Evolutionary conservation across 169 alveolate species (phyloP).

Genomic region (Perkinsus olseni): DNA sequence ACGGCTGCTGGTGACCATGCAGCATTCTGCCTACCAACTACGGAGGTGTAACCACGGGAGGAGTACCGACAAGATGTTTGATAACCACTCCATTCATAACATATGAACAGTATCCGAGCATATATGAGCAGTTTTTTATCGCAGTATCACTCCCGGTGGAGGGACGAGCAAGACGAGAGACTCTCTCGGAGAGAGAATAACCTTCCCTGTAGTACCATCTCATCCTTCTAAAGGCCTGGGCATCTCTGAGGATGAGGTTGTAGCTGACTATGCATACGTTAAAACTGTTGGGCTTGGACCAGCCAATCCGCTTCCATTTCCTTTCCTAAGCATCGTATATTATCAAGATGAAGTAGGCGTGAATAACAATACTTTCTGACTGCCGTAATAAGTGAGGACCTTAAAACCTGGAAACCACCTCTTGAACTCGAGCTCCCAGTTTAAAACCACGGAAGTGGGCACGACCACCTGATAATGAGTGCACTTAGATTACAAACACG

Average conservation of each 20-base stretch:
- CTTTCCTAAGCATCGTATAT: constrained; percentile 46
- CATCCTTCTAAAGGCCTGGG: constrained; percentile 83
- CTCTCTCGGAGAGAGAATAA: no score
- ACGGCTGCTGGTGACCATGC: no score
- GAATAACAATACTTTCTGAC: background rate
- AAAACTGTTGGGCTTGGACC: constrained; percentile 88
- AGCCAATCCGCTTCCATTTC: constrained; percentile 76
- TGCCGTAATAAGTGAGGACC: constrained; percentile 89
- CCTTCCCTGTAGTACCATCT: constrained; percentile 88
- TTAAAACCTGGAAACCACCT: constrained; percentile 96
- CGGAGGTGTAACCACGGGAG: no score
- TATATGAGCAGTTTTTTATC: no score
- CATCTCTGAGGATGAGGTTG: constrained; percentile 88
- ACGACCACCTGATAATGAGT: constrained; percentile 84
- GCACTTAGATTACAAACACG: no score
- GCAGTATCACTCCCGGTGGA: no score
- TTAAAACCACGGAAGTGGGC: constrained; percentile 93
- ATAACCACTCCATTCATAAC: no score
- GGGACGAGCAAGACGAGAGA: no score
- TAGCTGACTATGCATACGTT: constrained; percentile 94
- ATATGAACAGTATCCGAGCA: no score
- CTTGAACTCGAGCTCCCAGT: constrained; percentile 98
- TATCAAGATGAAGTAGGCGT: background rate
- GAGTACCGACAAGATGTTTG: no score
- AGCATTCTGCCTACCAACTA: no score